These are phyloP conservation scores for Beauveria brongniartii DNA, from an alignment of 2,329 filamentous ascomycete genomes.

Conservation along the genomic window DNA sequence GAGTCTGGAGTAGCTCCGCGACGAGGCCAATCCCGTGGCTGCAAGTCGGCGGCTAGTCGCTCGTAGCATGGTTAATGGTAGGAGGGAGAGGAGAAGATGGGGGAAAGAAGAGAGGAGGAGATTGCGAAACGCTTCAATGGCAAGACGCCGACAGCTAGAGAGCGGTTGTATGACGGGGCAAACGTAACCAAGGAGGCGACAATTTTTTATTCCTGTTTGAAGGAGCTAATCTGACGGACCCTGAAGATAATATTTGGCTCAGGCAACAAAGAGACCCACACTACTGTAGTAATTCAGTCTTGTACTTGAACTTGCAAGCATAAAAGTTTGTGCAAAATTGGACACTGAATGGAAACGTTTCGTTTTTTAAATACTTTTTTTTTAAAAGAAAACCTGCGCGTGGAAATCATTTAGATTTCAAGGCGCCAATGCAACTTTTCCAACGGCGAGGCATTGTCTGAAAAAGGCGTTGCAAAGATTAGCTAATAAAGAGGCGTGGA, in stretches of 20 bases:
- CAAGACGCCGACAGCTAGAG: neutral
- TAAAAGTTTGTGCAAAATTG: no score
- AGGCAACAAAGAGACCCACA: neutral
- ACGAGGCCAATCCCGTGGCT: neutral
- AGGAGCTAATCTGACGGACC: conserved; percentile 3
- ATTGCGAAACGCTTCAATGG: conserved; percentile 5
- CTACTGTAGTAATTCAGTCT: no score
- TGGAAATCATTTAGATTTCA: no score
- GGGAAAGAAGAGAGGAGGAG: neutral
- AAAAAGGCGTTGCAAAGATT: no score
- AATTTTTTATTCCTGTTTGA: neutral
- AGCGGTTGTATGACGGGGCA: neutral
- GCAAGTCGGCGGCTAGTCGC: conserved; percentile 5
- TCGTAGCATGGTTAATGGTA: neutral
- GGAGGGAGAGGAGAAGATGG: neutral
- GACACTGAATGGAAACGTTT: no score
- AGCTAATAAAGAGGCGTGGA: no score
- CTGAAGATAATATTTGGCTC: neutral
- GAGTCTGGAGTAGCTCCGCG: conserved; percentile 3
- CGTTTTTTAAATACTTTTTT: no score
- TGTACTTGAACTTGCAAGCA: no score
- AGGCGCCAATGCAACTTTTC: no score
- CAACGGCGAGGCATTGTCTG: no score
- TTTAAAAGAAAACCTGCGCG: no score
- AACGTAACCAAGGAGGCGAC: neutral